phyloP scores from a whole-genome alignment of 2,329 filamentous ascomycete species.

The Salinomyces thailandicus region DNA sequence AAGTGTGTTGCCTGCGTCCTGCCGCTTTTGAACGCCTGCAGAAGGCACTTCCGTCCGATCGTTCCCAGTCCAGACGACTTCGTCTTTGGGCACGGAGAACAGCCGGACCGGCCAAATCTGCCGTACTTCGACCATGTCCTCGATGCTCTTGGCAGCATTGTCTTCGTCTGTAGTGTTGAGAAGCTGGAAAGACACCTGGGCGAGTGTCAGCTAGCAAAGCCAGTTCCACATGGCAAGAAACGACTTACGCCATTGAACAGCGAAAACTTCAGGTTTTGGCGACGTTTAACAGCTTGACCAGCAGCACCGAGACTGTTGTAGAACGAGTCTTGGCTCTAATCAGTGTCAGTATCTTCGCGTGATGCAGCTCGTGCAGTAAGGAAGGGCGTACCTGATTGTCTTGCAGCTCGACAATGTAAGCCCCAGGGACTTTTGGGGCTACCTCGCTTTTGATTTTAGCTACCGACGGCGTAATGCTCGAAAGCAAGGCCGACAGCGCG shows the following conservation, averaged over 20 bases:
- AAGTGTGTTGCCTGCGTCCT: constrained; percentile 13
- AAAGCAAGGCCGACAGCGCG: neutral
- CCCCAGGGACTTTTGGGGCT: neutral
- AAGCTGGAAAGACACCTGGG: constrained; percentile 13
- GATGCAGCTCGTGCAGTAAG: neutral
- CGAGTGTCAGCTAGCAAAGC: too few relatives aligned
- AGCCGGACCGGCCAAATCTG: constrained; percentile 16
- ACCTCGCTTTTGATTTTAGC: neutral
- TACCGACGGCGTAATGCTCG: neutral
- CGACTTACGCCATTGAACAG: neutral
- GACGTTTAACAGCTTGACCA: neutral
- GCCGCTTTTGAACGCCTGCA: constrained; percentile 10
- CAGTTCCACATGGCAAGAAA: too few relatives aligned
- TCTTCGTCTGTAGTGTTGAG: constrained; percentile 12
- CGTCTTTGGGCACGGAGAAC: constrained; percentile 11
- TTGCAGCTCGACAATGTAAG: neutral
- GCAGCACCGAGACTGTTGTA: neutral
- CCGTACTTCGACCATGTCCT: constrained; percentile 12
- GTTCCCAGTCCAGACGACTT: constrained; percentile 12
- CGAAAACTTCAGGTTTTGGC: neutral
- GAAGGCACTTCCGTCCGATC: constrained; percentile 5
- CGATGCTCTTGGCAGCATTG: constrained; percentile 11
- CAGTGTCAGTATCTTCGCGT: neutral
- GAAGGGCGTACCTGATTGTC: neutral
- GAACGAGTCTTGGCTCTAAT: neutral